Conservation (phyloP, 176 grass and related monocot species). For the Triticum turgidum region DNA sequence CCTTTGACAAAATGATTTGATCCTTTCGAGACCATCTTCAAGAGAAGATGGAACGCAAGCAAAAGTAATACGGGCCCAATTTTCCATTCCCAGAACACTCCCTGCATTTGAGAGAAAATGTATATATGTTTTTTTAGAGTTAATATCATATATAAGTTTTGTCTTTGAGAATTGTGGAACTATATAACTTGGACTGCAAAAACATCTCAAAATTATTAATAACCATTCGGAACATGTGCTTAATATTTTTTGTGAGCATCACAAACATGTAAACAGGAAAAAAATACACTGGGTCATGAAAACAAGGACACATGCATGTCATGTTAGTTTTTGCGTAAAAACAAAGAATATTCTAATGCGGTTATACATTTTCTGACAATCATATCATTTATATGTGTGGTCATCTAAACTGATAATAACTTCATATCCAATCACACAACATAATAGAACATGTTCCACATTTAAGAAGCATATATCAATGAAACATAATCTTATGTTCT, state of each 20-base stretch:
- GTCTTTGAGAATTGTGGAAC: no score
- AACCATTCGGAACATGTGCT: not conserved
- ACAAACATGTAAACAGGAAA: not conserved
- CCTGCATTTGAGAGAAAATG: not conserved
- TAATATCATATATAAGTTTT: not conserved
- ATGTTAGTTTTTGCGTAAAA: not conserved
- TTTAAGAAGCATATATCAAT: not conserved
- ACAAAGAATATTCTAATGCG: not conserved
- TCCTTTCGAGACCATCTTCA: constrained; percentile 46
- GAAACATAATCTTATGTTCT: no score
- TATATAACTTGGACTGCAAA: no score
- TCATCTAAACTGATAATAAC: not conserved
- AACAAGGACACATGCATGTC: not conserved
- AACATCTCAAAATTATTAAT: not conserved
- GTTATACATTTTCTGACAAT: not conserved
- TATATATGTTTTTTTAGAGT: not conserved
- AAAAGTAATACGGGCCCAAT: constrained; percentile 53
- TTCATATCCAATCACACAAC: not conserved
- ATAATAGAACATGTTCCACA: not conserved
- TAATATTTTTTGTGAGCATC: not conserved
- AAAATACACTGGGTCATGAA: not conserved
- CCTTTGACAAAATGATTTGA: constrained; percentile 48
- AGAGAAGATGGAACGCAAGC: constrained; percentile 50
- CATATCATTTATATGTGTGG: not conserved
- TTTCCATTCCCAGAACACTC: constrained; percentile 51